Percentiles rank a stretch among this genome's conserved stretches.
Conservation (phyloP, 768 basidiomycete species). For the Nidularia sp. region DNA sequence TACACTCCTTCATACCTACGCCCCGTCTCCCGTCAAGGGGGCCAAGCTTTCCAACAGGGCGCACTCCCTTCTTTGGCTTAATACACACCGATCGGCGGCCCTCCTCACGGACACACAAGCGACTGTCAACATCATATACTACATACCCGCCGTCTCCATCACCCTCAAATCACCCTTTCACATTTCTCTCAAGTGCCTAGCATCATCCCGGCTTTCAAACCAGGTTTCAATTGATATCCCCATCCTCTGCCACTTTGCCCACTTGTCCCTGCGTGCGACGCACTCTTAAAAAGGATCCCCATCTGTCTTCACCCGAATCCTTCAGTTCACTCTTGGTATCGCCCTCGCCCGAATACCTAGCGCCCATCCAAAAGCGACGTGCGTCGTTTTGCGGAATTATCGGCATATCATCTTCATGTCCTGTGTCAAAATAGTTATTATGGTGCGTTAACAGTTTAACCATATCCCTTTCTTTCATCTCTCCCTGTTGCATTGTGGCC, state of each 20-base stretch:
- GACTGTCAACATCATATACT: background rate
- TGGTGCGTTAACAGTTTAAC: conserved; percentile 20
- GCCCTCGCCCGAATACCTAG: background rate
- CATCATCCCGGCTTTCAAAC: background rate
- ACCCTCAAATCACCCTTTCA: background rate
- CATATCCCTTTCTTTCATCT: background rate
- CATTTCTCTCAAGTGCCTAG: background rate
- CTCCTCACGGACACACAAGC: background rate
- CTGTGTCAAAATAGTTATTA: conserved; percentile 27
- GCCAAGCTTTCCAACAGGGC: background rate
- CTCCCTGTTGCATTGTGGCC: background rate
- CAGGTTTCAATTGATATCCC: background rate
- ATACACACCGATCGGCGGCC: background rate
- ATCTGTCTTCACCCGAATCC: conserved; percentile 10
- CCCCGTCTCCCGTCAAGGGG: conserved; percentile 3
- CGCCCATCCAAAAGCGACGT: conserved; percentile 14
- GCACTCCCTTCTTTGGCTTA: background rate
- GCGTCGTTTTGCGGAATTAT: conserved; percentile 5
- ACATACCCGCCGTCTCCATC: background rate
- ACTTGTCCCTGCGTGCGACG: background rate
- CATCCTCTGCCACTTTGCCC: background rate
- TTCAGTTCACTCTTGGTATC: no score
- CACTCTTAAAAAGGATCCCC: conserved; percentile 1
- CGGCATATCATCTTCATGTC: conserved; percentile 20
- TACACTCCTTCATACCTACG: conserved; percentile 5